Evolutionary conservation across 805 yeast species (phyloP).

Genomic region (Lipomyces yamanashiensis): DNA sequence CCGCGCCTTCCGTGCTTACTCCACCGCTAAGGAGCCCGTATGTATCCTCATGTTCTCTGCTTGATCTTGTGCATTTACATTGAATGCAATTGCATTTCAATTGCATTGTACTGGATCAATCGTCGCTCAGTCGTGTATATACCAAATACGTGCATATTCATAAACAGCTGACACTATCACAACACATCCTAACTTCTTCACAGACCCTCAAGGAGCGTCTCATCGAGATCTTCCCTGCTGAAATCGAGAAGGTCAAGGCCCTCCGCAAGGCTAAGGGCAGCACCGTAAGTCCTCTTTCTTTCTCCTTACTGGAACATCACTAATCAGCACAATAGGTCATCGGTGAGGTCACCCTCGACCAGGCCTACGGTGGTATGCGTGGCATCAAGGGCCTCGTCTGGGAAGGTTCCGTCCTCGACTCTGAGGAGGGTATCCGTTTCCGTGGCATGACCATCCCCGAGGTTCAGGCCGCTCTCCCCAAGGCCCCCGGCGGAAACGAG

Average conservation of each 20-base stretch:
- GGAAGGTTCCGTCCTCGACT: conserved; percentile 87
- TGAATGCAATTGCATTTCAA: too few relatives aligned
- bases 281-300: conserved; percentile 54
- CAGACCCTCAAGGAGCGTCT: conserved; percentile 86
- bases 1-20: conserved; percentile 35
- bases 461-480: conserved; percentile 72
- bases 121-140: too few relatives aligned
- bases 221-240: conserved; percentile 87
- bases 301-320: neutral
- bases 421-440: conserved; percentile 84
- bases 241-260: conserved; percentile 86
- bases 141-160: too few relatives aligned
- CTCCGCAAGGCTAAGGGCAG: conserved; percentile 87
- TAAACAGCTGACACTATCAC: too few relatives aligned
- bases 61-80: neutral
- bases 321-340: conserved; percentile 47
- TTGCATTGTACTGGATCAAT: too few relatives aligned
- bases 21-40: conserved; percentile 40
- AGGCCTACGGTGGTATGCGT: conserved; percentile 91
- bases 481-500: conserved; percentile 63
- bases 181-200: neutral
- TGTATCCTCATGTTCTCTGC: conserved; percentile 4
- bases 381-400: conserved; percentile 84
- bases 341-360: conserved; percentile 75
- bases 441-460: conserved; percentile 85